Evolutionary conservation across 2,329 filamentous ascomycete species (phyloP), one percentile per base, ranked within the genome.

Genomic region (Chrysoporthe cubensis): DNA sequence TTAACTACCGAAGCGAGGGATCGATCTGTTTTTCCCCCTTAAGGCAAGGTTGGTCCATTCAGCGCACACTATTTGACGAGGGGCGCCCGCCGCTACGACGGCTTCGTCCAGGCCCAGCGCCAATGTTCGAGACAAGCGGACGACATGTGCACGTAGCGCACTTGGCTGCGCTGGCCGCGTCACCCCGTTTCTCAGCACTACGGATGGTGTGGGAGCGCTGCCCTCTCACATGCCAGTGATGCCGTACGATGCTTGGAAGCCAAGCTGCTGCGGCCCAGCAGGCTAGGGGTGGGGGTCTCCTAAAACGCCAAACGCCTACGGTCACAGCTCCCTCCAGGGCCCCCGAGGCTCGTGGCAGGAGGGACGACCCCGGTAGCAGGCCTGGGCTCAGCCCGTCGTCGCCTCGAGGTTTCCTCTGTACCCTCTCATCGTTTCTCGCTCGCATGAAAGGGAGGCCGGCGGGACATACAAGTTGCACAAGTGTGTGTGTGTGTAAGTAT

Each of bases 111-210:
- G 57, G 40, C 57, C 13, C 37, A 43, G n/a, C 57, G n/a, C 40
- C 40, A 5, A 60, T 60, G 57, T 60, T 60, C 44, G 9, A 60
- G 57, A 40, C 26, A 44, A 26, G n/a, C n/a, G 16, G 26, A 26
- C 26, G 26, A 26, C 26, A 26, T 26, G 26, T 26, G 26, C 26
- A 26, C 26, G 26, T 26, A 26, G 26, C 26, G 26, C 26, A 26
- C 26, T 26, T 26, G 26, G 26, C 57, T 60, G 43, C n/a, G 57
- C 57, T 4, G 40, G 57, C 57, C 57, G 57, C 57, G 57, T 60
- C 37, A 44, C 54, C 40, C 2, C n/a, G 54, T 57, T 57, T 40
- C 54, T 57, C 34, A 37, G 4, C 26, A 14, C 54, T 40, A 11
- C 54, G 14, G 16, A 37, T 40, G 26, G 5, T 34, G 1, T 32